phyloP scores from a whole-genome alignment of 345 rosid species.

The Carallia pectinifolia region DNA sequence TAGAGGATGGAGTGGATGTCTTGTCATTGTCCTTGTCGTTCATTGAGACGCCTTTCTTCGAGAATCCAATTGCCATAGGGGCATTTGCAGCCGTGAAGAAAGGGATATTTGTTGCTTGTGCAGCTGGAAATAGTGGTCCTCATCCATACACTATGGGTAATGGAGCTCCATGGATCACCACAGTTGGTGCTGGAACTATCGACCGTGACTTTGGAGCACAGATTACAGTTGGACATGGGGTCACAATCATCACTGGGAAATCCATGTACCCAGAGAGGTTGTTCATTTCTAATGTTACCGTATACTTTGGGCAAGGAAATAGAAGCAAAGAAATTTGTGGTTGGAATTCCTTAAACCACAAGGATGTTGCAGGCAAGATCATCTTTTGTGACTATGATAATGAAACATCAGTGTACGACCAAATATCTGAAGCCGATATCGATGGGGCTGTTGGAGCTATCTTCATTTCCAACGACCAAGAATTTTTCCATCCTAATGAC shows the following conservation, averaged over 20 bases:
- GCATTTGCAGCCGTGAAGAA: constrained; percentile 50
- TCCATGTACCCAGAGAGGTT: constrained; percentile 40
- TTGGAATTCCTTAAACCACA: constrained; percentile 19
- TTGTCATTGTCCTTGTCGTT: constrained; percentile 41
- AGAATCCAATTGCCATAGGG: constrained; percentile 52
- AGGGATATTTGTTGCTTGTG: constrained; percentile 49
- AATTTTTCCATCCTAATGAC: constrained; percentile 9
- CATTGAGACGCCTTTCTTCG: constrained; percentile 35
- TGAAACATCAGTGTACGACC: neutral
- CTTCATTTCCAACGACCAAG: constrained; percentile 24
- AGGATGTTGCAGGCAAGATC: constrained; percentile 38
- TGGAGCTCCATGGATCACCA: constrained; percentile 48
- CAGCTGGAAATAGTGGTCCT: constrained; percentile 49
- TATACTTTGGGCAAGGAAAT: constrained; percentile 44
- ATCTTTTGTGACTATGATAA: constrained; percentile 37
- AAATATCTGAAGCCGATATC: constrained; percentile 10
- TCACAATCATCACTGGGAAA: constrained; percentile 24
- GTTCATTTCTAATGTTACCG: constrained; percentile 27
- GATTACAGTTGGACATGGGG: constrained; percentile 23
- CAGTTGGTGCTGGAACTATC: constrained; percentile 42
- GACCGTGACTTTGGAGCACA: constrained; percentile 33
- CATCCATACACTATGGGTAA: constrained; percentile 36
- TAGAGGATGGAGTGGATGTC: constrained; percentile 50
- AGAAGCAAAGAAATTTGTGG: constrained; percentile 40
- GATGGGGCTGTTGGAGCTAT: constrained; percentile 41